phyloP scores from a whole-genome alignment of 1,284 basidiomycete species.

The Kalmanozyma brasiliensis region DNA sequence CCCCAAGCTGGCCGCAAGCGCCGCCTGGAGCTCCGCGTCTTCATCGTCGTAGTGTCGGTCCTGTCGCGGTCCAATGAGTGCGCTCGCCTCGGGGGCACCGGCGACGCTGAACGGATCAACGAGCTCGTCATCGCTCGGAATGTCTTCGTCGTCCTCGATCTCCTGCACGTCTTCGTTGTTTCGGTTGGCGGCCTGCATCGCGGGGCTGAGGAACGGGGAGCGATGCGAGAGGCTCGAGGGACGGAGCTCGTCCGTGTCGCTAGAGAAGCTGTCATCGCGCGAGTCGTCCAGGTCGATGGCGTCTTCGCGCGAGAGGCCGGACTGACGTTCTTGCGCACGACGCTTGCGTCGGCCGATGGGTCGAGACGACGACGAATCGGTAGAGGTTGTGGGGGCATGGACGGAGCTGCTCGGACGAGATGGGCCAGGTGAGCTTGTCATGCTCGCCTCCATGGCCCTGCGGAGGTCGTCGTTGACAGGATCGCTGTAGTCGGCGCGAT shows the following conservation, averaged over 20 bases:
- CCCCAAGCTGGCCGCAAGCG: constrained; percentile 55
- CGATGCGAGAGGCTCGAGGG: constrained; percentile 28
- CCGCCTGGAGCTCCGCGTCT: constrained; percentile 61
- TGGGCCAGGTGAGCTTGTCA: constrained; percentile 17
- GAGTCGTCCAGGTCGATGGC: constrained; percentile 47
- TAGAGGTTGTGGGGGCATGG: neutral
- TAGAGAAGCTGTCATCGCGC: constrained; percentile 17
- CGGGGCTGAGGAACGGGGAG: constrained; percentile 46
- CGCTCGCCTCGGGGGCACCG: constrained; percentile 47
- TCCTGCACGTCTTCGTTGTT: constrained; percentile 50
- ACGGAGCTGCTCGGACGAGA: constrained; percentile 22
- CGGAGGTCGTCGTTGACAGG: constrained; percentile 47
- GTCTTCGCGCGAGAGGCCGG: constrained; percentile 37
- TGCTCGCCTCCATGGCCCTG: constrained; percentile 45
- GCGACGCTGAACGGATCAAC: constrained; percentile 44
- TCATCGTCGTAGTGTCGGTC: constrained; percentile 61
- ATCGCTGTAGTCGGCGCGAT: constrained; percentile 18
- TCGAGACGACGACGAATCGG: constrained; percentile 22
- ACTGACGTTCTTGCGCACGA: constrained; percentile 41
- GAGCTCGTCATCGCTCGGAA: constrained; percentile 41
- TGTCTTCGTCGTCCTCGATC: constrained; percentile 42
- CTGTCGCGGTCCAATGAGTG: constrained; percentile 37
- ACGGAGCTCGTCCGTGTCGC: constrained; percentile 30
- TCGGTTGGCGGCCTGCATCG: constrained; percentile 38
- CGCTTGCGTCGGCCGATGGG: constrained; percentile 32